Base-by-base conservation (phyloP, 1,139 yeast species). In the Saccharomyces hybrid region DNA sequence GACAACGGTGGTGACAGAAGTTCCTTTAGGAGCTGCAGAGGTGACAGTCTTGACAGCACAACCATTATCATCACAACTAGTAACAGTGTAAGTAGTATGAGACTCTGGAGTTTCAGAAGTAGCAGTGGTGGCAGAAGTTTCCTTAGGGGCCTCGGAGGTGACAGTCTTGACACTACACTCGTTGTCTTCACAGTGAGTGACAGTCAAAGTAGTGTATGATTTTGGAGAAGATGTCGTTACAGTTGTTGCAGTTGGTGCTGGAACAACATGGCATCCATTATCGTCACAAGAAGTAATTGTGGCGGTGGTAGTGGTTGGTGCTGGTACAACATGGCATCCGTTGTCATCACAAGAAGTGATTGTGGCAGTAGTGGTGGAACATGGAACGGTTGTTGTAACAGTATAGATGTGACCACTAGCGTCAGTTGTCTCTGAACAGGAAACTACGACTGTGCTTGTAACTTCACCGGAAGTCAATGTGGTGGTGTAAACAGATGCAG, bases 291-390 rank as follows among this genome's bases (percentile, higher is more conserved):
- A 24, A 24, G 24, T 24, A 4, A 24, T 24, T 24, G 24, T 24
- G 24, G 24, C 24, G 24, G 24, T 24, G 24, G 24, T 24, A 4
- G 24, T 24, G 6, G 24, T 24, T 24, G 24, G 24, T 4, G 24
- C 24, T 24, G 24, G 24, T 4, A 24, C 24, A 24, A 24, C 24
- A 19, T 31, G 46, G n/a, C 51, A 48, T 14, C 46, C 32, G 12
- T 47, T 31, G 31, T 42, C 49, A 42, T 47, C 31, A 29, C 53
- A 51, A 47, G 53, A 51, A 47, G 53, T 51, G 19, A 51, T 51
- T n/a, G 53, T 51, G 0, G 41, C 53, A n/a, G 50, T 51, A 6
- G 53, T 51, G 2, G 24, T 28, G 2, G 52, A 11, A 47, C 47
- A 51, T 47, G 53, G 53, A 26, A 51, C 44, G 12, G 53, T 51